A percentile compares a stretch with the other conserved stretches of the same genome.
Conservation (phyloP, 331 rosid species). For the Prunus yedoensis region DNA sequence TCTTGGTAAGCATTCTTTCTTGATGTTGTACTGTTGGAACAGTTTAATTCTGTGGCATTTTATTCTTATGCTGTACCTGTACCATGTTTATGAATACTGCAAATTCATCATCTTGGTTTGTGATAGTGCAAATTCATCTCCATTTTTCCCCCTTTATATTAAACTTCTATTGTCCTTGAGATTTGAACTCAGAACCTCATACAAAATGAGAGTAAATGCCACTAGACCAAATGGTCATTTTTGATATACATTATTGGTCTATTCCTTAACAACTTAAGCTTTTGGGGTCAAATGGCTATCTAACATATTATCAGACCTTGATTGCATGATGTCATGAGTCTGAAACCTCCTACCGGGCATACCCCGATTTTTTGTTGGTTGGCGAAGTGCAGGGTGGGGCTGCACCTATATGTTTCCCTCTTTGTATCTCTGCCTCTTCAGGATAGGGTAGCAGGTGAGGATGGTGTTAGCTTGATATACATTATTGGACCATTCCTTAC, state of each 20-base stretch:
- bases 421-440: no score
- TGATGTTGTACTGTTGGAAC: not conserved
- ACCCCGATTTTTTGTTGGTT: not conserved
- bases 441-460: not conserved
- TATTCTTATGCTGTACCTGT: not conserved
- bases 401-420: no score
- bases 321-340: not conserved
- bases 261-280: not conserved
- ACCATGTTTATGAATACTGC: not conserved
- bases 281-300: not conserved
- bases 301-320: not conserved
- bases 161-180: not conserved
- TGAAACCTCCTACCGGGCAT: not conserved
- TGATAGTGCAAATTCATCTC: not conserved
- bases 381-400: not conserved
- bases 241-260: not conserved
- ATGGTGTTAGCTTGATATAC: not conserved
- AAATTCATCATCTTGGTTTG: not conserved
- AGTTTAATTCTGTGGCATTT: not conserved
- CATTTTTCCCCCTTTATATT: not conserved
- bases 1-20: constrained; percentile 75
- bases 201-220: not conserved
- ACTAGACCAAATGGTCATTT: not conserved
- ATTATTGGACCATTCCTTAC: not conserved
- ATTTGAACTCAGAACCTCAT: not conserved